Base-by-base conservation (phyloP, 371 early-diverging fungal genomes). In the Dipsacomyces acuminosporus region DNA sequence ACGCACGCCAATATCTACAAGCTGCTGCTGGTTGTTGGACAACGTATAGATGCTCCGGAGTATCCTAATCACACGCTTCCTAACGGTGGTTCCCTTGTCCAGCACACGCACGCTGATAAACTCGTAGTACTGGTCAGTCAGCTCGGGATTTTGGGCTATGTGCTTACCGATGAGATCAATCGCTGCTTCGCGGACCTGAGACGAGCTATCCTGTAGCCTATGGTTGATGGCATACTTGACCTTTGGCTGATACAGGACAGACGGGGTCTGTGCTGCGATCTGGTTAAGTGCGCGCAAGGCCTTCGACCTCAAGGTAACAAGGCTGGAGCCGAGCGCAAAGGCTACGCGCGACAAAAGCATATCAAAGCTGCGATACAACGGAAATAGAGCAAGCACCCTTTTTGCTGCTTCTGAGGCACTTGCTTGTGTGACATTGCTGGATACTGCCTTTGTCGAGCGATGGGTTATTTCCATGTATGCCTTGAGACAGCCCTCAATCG, bases 151-250 rank as follows among this genome's bases (percentile, higher is more conserved):
- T 47, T 78, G 78, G 8, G 81, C 61, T 33, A 91, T 62, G 60
- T 88, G 90, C 48, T 82, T 86, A 8, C 94, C 91, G 3, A 94
- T 76, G 14, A 94, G 69, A 30, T 94, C 92, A 8, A 94, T 80
- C 3, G 94, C 91, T 8, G 89, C 89, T 75, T 94, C 95, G 30
- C 97, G 82, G 1, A 96, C 96, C 13, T 84, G 78, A 14, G 93
- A 82, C 9, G 94, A 93, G 22, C 72, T 71, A 57, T 96, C 97
- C 41, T 85, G 80, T 14, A 95, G 62, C 13, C 91, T 78, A 19
- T 82, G 79, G 19, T 83, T 72, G 21, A 96, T 81, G 0, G 87
- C 79, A n/a, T 65, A 73, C 22, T 80, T 82, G 23, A 92, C 81
- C 33, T 77, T 83, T 13, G 61, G 55, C 75, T 84, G 73, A 26